A percentile compares a stretch with the other conserved stretches of the same genome.
These are phyloP conservation scores for Chrysoporthe austroafricana DNA, from an alignment of 2,329 filamentous ascomycete genomes.

Conservation along the genomic window DNA sequence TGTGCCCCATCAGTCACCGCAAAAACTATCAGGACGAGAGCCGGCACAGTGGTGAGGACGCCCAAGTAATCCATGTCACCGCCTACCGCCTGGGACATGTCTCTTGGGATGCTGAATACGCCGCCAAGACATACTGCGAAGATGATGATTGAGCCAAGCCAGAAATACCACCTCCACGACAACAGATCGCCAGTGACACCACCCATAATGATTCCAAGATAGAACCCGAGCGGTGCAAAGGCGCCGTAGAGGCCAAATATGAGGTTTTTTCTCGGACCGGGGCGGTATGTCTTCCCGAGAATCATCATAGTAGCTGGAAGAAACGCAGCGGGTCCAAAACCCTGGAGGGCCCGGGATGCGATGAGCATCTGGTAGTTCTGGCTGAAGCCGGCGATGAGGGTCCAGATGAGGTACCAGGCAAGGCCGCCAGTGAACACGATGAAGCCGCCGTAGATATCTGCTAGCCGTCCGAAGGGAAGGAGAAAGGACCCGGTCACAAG, in stretches of 20 bases:
- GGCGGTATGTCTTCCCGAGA: conserved; percentile 69
- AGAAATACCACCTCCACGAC: conserved; percentile 73
- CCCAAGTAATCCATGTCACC: conserved; percentile 72
- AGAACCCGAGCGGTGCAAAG: conserved; percentile 62
- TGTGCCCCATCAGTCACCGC: conserved; percentile 75
- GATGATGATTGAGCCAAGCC: conserved; percentile 56
- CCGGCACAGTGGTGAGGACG: conserved; percentile 61
- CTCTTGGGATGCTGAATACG: conserved; percentile 43
- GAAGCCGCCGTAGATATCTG: conserved; percentile 67
- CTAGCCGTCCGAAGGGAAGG: conserved; percentile 64
- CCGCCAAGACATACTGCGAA: conserved; percentile 32
- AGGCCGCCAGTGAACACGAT: conserved; percentile 63
- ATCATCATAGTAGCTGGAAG: conserved; percentile 72
- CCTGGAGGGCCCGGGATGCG: conserved; percentile 73
- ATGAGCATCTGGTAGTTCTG: conserved; percentile 71
- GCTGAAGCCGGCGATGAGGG: conserved; percentile 71
- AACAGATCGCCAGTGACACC: conserved; percentile 64
- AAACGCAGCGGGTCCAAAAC: conserved; percentile 73
- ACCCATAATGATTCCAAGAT: conserved; percentile 68
- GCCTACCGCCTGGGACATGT: conserved; percentile 31
- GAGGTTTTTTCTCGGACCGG: conserved; percentile 72
- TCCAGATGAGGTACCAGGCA: conserved; percentile 70
- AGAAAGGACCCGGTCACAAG: conserved; percentile 59
- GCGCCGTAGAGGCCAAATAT: conserved; percentile 64
- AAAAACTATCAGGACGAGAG: conserved; percentile 72